These are phyloP conservation scores for Pythium folliculosum DNA, from an alignment of 352 stramenopile species.

Conservation along the genomic window DNA sequence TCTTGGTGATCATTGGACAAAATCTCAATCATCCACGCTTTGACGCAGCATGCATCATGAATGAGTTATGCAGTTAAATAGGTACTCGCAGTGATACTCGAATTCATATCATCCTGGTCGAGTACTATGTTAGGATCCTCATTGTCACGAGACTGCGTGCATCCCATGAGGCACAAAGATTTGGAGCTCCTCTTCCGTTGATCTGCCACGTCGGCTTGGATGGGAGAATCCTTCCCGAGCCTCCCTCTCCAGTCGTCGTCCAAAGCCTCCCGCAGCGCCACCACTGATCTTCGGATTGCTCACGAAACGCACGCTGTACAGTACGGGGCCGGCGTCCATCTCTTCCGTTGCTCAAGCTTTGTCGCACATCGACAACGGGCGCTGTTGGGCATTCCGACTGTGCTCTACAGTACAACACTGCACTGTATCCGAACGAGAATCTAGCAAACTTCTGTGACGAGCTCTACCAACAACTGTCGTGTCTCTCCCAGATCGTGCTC, in stretches of 20 bases:
- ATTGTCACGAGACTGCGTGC: too few species aligned
- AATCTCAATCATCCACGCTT: neutral
- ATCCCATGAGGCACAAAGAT: too few species aligned
- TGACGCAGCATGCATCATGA: conserved; percentile 14
- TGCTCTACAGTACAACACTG: neutral
- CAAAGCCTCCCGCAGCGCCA: neutral
- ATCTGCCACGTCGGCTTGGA: neutral
- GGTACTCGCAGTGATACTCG: too few species aligned
- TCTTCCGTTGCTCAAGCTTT: neutral
- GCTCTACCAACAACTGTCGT: neutral
- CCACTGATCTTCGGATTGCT: neutral
- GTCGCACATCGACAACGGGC: neutral
- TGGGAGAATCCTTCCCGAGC: neutral
- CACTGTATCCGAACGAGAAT: neutral
- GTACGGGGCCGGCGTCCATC: neutral
- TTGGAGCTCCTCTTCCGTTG: neutral
- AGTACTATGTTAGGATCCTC: too few species aligned
- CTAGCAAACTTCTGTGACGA: neutral
- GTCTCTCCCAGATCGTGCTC: neutral
- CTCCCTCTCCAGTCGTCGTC: neutral
- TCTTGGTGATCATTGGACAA: conserved; percentile 1
- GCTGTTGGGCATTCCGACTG: neutral
- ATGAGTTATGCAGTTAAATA: neutral
- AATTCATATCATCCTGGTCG: too few species aligned
- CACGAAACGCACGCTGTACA: neutral